Evolutionary conservation across 352 stramenopile species (phyloP).

Genomic region (Globisporangium lucens): DNA sequence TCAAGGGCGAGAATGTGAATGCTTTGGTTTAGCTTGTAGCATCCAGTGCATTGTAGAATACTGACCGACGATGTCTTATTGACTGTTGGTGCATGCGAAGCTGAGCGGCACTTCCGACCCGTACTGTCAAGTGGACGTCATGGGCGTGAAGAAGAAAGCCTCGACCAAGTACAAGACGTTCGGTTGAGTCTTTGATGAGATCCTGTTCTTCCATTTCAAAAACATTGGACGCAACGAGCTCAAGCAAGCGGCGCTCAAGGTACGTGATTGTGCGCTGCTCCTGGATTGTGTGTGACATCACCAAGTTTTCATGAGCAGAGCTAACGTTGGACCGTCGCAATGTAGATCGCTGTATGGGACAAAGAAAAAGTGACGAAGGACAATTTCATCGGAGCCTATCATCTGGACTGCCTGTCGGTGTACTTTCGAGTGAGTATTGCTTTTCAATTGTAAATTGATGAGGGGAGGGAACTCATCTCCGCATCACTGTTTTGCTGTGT

Average conservation of each 20-base stretch:
- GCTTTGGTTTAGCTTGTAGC: background rate
- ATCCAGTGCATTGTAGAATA: background rate
- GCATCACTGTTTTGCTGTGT: background rate
- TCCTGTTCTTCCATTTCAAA: conserved; percentile 87
- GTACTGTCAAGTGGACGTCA: conserved; percentile 79
- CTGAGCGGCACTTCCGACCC: conserved; percentile 87
- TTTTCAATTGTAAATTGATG: background rate
- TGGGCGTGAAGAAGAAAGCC: conserved; percentile 70
- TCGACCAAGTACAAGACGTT: conserved; percentile 80
- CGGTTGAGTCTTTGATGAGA: conserved; percentile 89
- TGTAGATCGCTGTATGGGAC: conserved; percentile 69
- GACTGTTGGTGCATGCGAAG: conserved; percentile 23
- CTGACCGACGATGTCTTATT: background rate
- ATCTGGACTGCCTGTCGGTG: conserved; percentile 76
- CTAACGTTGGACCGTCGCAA: background rate
- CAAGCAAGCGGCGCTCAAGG: conserved; percentile 65
- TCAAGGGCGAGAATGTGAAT: conserved; percentile 86
- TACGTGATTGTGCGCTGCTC: conserved; percentile 14
- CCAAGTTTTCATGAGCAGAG: background rate
- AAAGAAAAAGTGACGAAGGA: conserved; percentile 66
- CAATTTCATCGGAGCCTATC: conserved; percentile 85
- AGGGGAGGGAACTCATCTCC: background rate
- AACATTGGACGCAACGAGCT: conserved; percentile 78
- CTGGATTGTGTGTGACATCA: background rate
- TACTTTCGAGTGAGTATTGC: conserved; percentile 49